These are phyloP conservation scores for Chenopodium suecicum DNA, from an alignment of 148 eudicot species.

Conservation along the genomic window DNA sequence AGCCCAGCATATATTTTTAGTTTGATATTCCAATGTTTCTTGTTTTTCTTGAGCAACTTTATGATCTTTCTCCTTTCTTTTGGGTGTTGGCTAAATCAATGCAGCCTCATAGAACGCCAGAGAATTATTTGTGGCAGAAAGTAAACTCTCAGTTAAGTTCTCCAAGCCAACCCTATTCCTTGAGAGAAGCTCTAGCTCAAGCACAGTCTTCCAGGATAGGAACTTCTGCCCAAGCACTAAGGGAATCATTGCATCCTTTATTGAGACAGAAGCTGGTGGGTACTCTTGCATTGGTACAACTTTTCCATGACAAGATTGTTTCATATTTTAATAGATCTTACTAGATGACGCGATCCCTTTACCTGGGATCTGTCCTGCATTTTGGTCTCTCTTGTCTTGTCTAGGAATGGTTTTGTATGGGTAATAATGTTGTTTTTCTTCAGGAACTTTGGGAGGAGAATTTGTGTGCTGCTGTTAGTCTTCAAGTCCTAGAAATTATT, in stretches of 20 bases:
- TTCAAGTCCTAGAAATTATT: conserved; percentile 83
- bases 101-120: conserved; percentile 95
- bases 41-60: conserved; percentile 5
- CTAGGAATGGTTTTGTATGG: background rate
- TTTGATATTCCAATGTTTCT: background rate
- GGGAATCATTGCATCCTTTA: conserved; percentile 95
- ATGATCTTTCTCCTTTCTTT: background rate
- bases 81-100: background rate
- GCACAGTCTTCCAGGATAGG: conserved; percentile 98
- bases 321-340: background rate
- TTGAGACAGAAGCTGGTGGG: conserved; percentile 93
- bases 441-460: conserved; percentile 99
- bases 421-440: conserved; percentile 4
- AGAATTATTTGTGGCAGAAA: conserved; percentile 92
- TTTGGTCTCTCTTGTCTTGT: background rate
- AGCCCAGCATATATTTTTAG: background rate
- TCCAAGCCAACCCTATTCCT: conserved; percentile 99
- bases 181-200: conserved; percentile 98
- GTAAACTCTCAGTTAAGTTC: conserved; percentile 93
- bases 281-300: background rate
- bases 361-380: background rate
- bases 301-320: background rate
- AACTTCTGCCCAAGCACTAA: conserved; percentile 87
- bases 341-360: background rate
- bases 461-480: conserved; percentile 94